These are phyloP conservation scores for Backusella tuberculispora DNA, from an alignment of 192 early-diverging fungal species.

Conservation along the genomic window DNA sequence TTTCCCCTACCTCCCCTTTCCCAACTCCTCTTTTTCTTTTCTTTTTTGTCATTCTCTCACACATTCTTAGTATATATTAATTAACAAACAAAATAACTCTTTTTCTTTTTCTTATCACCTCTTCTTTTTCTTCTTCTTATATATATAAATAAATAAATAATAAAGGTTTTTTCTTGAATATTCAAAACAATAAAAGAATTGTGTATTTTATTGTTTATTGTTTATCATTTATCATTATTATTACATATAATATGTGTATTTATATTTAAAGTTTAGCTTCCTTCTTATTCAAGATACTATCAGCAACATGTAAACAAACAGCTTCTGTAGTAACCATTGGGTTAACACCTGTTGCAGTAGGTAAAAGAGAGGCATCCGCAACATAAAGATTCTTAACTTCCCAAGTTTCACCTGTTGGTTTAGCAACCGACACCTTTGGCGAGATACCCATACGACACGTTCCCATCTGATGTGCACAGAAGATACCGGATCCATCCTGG, in stretches of 20 bases:
- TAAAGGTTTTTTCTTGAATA: too few relatives aligned
- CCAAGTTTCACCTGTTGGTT: constrained; percentile 75
- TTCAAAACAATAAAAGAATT: too few relatives aligned
- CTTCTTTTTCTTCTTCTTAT: not conserved
- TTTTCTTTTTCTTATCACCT: not conserved
- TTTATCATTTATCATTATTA: too few relatives aligned
- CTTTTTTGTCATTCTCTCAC: not conserved
- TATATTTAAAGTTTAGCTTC: constrained; percentile 20
- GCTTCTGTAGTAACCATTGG: constrained; percentile 57
- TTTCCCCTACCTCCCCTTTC: not conserved
- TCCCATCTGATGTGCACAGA: constrained; percentile 72
- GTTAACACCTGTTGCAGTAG: constrained; percentile 75
- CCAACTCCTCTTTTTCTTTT: not conserved
- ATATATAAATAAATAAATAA: too few relatives aligned
- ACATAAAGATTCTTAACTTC: constrained; percentile 76
- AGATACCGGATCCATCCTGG: constrained; percentile 41
- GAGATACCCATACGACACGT: constrained; percentile 66
- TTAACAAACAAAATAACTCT: too few relatives aligned
- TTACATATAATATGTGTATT: not conserved
- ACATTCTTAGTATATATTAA: not conserved
- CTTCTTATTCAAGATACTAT: constrained; percentile 30
- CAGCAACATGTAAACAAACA: constrained; percentile 38
- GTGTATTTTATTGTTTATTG: too few relatives aligned
- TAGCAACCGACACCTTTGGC: constrained; percentile 58
- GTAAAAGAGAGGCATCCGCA: constrained; percentile 71